These are phyloP conservation scores for Kwoniella newhampshirensis DNA, from an alignment of 768 basidiomycete species.

Conservation along the genomic window DNA sequence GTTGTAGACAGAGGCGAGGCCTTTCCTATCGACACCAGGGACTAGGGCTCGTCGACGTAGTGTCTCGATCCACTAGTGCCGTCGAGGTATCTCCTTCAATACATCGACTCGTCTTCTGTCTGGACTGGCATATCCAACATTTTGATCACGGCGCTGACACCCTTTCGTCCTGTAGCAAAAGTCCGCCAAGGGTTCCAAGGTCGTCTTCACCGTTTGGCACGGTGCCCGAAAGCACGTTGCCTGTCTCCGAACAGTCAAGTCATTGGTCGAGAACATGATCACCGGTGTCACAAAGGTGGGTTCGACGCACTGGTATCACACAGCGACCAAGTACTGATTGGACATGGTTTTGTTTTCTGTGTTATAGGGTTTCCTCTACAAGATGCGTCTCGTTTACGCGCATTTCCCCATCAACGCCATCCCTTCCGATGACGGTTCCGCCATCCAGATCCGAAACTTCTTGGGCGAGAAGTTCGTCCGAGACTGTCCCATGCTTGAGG, in stretches of 20 bases:
- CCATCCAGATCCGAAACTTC: slow-evolving; percentile 55
- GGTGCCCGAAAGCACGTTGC: slow-evolving; percentile 98
- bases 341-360: slow-evolving; percentile 1
- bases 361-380: slow-evolving; percentile 92
- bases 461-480: slow-evolving; percentile 73
- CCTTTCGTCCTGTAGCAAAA: slow-evolving; percentile 44
- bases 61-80: too few relatives aligned
- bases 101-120: too few relatives aligned
- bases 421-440: slow-evolving; percentile 50
- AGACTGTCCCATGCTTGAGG: slow-evolving; percentile 85
- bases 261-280: slow-evolving; percentile 95
- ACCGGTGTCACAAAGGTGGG: slow-evolving; percentile 89
- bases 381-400: slow-evolving; percentile 99
- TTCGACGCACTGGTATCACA: slow-evolving; percentile 2
- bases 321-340: background rate
- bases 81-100: too few relatives aligned
- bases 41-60: too few relatives aligned
- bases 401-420: slow-evolving; percentile 99
- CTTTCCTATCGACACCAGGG: too few relatives aligned
- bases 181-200: slow-evolving; percentile 66
- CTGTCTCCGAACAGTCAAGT: slow-evolving; percentile 93
- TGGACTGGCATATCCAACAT: too few relatives aligned
- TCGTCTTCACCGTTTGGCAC: slow-evolving; percentile 95
- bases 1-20: too few relatives aligned
- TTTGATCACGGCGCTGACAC: background rate